Evolutionary conservation across 2,329 filamentous ascomycete species (phyloP).

Genomic region (Hymenoscyphus fraxineus): DNA sequence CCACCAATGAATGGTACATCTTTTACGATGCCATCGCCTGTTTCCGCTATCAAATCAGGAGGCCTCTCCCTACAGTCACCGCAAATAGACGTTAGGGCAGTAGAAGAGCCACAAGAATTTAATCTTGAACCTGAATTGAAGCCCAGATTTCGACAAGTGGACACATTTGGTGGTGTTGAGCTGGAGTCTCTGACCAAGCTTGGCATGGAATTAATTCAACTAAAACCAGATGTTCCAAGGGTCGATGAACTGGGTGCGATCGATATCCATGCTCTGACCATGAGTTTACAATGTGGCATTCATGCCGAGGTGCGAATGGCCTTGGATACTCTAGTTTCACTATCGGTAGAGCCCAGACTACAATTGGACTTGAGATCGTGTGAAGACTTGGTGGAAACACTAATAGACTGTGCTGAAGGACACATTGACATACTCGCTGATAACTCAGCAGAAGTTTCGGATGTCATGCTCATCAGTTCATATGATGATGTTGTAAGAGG

Average conservation of each 20-base stretch:
- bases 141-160: conserved; percentile 51
- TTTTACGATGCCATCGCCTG: conserved; percentile 47
- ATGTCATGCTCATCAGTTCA: conserved; percentile 74
- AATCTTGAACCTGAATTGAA: conserved; percentile 42
- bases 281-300: conserved; percentile 86
- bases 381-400: conserved; percentile 81
- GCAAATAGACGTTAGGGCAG: conserved; percentile 20
- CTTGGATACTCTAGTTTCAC: conserved; percentile 72
- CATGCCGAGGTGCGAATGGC: conserved; percentile 86
- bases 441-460: conserved; percentile 78
- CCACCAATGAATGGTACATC: conserved; percentile 36
- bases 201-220: conserved; percentile 54
- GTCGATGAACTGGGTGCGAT: conserved; percentile 79
- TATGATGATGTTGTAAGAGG: conserved; percentile 85
- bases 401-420: conserved; percentile 88
- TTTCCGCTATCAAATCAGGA: conserved; percentile 31
- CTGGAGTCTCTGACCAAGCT: conserved; percentile 61
- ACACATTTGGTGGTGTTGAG: conserved; percentile 69
- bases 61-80: conserved; percentile 29
- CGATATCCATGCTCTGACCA: conserved; percentile 84
- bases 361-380: conserved; percentile 67
- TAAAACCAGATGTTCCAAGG: conserved; percentile 71
- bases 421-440: conserved; percentile 83
- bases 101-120: conserved; percentile 21
- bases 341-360: conserved; percentile 59